Percentiles rank a stretch among this genome's conserved stretches.
phyloP scores from a whole-genome alignment of 257 asterid species.

The Fraxinus pennsylvanica region DNA sequence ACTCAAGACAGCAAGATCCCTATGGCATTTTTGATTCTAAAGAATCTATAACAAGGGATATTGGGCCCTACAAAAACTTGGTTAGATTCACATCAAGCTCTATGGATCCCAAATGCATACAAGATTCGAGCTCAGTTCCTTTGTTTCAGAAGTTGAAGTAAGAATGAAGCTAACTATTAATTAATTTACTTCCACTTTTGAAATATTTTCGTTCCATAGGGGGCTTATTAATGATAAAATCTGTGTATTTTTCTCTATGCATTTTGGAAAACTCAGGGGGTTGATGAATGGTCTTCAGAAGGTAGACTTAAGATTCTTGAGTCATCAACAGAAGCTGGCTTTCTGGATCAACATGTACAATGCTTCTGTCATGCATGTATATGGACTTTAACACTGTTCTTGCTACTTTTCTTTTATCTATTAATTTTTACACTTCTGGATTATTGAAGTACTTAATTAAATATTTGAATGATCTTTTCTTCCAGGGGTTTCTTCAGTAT shows the following conservation, averaged over 20 bases:
- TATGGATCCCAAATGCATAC: slow-evolving; percentile 71
- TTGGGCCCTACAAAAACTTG: slow-evolving; percentile 86
- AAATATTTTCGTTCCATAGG: not conserved
- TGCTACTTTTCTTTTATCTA: not conserved
- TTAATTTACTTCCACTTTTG: not conserved
- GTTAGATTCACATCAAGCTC: slow-evolving; percentile 63
- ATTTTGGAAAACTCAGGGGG: slow-evolving; percentile 34
- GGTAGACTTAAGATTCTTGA: slow-evolving; percentile 55
- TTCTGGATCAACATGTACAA: slow-evolving; percentile 60
- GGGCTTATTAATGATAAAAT: not conserved
- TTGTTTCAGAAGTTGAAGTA: slow-evolving; percentile 73
- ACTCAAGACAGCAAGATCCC: slow-evolving; percentile 86
- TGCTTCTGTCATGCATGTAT: slow-evolving; percentile 58
- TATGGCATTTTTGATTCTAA: slow-evolving; percentile 72
- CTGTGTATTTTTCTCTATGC: not conserved
- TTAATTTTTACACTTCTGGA: not conserved
- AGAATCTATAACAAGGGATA: slow-evolving; percentile 70
- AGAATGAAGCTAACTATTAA: slow-evolving; percentile 22
- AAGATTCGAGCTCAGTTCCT: slow-evolving; percentile 56
- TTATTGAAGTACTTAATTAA: not conserved
- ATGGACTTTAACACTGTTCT: not conserved
- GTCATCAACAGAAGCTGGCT: slow-evolving; percentile 47
- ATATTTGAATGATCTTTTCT: not conserved
- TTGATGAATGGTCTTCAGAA: slow-evolving; percentile 64
- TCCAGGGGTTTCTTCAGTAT: slow-evolving; percentile 78